These are phyloP conservation scores for Eucalyptus leucophloia DNA, from an alignment of 345 rosid species.

Conservation along the genomic window DNA sequence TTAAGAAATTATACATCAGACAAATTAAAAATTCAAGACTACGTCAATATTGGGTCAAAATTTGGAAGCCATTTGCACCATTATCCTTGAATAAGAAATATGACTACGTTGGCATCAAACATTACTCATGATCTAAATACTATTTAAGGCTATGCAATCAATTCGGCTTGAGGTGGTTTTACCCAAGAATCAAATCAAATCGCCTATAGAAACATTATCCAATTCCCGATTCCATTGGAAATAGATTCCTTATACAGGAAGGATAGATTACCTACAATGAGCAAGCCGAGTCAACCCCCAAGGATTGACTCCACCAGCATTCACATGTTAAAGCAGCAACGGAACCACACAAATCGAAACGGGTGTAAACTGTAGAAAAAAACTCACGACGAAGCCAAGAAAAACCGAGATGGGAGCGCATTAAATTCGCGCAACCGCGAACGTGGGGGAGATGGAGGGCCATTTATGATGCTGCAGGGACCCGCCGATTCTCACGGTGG, in stretches of 20 bases:
- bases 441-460: neutral
- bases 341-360: neutral
- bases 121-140: neutral
- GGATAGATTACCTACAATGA: neutral
- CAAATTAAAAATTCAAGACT: neutral
- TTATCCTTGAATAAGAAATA: neutral
- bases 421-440: neutral
- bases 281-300: neutral
- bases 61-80: accelerated
- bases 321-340: neutral
- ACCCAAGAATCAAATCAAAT: neutral
- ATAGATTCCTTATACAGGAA: neutral
- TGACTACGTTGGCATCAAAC: neutral
- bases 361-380: neutral
- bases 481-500: neutral
- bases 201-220: neutral
- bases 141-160: too few relatives aligned
- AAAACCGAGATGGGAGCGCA: neutral
- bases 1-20: neutral
- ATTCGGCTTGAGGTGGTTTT: too few relatives aligned
- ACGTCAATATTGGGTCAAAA: neutral
- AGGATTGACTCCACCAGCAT: neutral
- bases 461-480: neutral
- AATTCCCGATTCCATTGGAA: neutral
- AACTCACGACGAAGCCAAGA: neutral